A percentile compares a stretch with the other conserved stretches of the same genome.
These are phyloP conservation scores for Xylariaceae sp. DNA, from an alignment of 2,329 filamentous ascomycete species.

Conservation along the genomic window DNA sequence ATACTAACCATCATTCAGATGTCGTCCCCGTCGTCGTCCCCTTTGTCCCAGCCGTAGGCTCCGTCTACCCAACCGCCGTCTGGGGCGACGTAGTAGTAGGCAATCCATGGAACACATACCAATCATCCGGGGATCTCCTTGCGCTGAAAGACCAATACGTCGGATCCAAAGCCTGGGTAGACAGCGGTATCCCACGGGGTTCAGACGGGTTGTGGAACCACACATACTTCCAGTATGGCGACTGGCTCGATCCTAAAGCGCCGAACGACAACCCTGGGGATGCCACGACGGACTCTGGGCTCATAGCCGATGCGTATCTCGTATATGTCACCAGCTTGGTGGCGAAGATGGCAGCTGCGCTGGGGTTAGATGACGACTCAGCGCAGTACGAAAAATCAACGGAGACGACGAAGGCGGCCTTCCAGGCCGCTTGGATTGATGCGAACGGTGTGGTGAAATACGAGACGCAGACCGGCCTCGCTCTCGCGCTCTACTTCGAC, in stretches of 20 bases:
- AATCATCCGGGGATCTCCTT: slow-evolving; percentile 45
- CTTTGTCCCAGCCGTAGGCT: slow-evolving; percentile 33
- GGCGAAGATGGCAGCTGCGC: slow-evolving; percentile 42
- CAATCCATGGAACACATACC: slow-evolving; percentile 51
- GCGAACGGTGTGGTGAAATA: slow-evolving; percentile 42
- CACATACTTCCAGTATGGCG: slow-evolving; percentile 48
- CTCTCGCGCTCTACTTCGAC: slow-evolving; percentile 48
- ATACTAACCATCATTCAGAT: slow-evolving; percentile 26
- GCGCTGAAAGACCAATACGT: slow-evolving; percentile 49
- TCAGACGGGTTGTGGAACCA: slow-evolving; percentile 50
- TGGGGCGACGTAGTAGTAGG: slow-evolving; percentile 54
- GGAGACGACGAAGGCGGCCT: slow-evolving; percentile 34
- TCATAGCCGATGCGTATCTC: slow-evolving; percentile 56
- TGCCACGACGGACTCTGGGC: slow-evolving; percentile 48
- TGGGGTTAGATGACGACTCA: slow-evolving; percentile 42
- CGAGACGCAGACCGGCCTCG: slow-evolving; percentile 50
- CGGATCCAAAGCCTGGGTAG: slow-evolving; percentile 51
- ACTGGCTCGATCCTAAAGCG: slow-evolving; percentile 57
- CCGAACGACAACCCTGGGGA: slow-evolving; percentile 48
- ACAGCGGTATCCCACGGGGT: slow-evolving; percentile 45
- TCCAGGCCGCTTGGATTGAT: slow-evolving; percentile 43
- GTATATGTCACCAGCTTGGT: slow-evolving; percentile 51
- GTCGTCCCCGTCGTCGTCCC: slow-evolving; percentile 43
- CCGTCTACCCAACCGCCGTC: slow-evolving; percentile 41
- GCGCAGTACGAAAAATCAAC: slow-evolving; percentile 33